Conservation (phyloP, 371 early-diverging fungal species). For the Synchytrium microbalum region DNA sequence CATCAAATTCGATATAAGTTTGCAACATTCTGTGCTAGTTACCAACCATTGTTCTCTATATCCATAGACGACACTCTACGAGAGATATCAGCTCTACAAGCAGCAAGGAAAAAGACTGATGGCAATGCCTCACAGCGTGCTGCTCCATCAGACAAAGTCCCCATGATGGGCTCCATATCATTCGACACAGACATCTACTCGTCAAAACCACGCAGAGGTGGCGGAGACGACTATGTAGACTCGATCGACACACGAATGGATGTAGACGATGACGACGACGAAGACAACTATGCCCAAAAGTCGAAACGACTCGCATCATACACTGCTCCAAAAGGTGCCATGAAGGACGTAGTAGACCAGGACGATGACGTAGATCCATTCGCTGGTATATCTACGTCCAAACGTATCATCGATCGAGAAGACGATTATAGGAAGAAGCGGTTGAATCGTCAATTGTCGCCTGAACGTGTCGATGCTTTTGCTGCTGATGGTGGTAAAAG, state of each 20-base stretch:
- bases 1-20: too few relatives aligned
- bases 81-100: conserved; percentile 56
- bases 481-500: conserved; percentile 26
- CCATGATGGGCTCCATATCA: conserved; percentile 41
- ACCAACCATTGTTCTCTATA: too few relatives aligned
- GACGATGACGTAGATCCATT: conserved; percentile 62
- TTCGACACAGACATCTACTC: conserved; percentile 79
- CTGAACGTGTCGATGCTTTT: conserved; percentile 81
- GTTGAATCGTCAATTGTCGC: conserved; percentile 73
- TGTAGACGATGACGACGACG: conserved; percentile 51
- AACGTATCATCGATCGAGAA: conserved; percentile 74
- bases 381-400: conserved; percentile 44
- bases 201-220: too few relatives aligned
- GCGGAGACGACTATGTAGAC: too few relatives aligned
- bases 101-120: conserved; percentile 37
- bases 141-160: conserved; percentile 21
- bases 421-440: conserved; percentile 71
- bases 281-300: conserved; percentile 9
- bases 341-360: conserved; percentile 45
- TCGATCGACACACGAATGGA: too few relatives aligned
- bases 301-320: conserved; percentile 48
- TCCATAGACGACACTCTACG: conserved; percentile 44
- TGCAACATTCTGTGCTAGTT: too few relatives aligned
- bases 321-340: conserved; percentile 75
- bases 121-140: conserved; percentile 9